Percentiles rank a stretch among this genome's conserved stretches.
These are phyloP conservation scores for Aquilaria malaccensis DNA, from an alignment of 345 rosid species.

Conservation along the genomic window DNA sequence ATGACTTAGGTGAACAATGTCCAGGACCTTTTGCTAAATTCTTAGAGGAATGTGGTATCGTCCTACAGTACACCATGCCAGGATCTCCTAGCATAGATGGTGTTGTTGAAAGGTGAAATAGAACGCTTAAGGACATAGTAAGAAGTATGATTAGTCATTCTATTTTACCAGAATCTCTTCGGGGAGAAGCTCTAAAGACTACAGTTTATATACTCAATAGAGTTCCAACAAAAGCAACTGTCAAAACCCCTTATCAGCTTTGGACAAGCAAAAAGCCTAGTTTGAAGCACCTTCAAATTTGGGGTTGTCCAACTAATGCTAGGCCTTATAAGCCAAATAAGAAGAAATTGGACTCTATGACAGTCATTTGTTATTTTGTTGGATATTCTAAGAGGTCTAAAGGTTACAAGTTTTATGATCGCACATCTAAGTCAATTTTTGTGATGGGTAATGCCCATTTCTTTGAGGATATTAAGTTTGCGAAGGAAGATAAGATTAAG, in stretches of 20 bases:
- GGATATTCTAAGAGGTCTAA: background rate
- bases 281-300: background rate
- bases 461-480: too few relatives aligned
- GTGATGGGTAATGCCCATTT: too few relatives aligned
- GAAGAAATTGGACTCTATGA: slow-evolving; percentile 4
- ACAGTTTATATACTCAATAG: too few relatives aligned
- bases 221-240: background rate
- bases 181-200: too few relatives aligned
- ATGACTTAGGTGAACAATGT: background rate
- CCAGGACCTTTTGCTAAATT: too few relatives aligned
- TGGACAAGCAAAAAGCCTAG: slow-evolving; percentile 2
- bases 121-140: background rate
- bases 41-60: too few relatives aligned
- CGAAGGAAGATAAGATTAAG: too few relatives aligned
- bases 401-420: background rate
- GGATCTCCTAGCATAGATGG: background rate
- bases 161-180: too few relatives aligned
- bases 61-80: too few relatives aligned
- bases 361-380: background rate
- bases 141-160: too few relatives aligned
- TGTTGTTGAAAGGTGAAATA: background rate
- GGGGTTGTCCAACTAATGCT: background rate
- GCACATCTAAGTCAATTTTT: too few relatives aligned
- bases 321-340: slow-evolving; percentile 7
- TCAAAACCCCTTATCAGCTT: slow-evolving; percentile 3